These are phyloP conservation scores for Rhododendron mucronatum DNA, from an alignment of 148 eudicot genomes.

Conservation along the genomic window DNA sequence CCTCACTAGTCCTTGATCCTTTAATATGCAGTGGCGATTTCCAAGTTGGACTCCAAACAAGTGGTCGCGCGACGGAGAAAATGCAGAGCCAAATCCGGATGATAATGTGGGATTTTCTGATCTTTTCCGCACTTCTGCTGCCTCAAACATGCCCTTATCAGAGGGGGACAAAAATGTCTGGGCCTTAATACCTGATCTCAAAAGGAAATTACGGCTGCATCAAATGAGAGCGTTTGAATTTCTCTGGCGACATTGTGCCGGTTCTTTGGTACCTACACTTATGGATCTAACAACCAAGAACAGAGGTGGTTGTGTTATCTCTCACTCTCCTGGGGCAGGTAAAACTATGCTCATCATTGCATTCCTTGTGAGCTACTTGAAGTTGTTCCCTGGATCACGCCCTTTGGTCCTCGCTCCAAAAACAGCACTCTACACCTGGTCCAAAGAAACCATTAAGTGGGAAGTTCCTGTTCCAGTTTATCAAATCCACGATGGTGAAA, in stretches of 20 bases:
- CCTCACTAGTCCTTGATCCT: neutral
- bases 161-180: constrained; percentile 66
- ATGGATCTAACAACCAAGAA: constrained; percentile 60
- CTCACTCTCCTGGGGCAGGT: constrained; percentile 97
- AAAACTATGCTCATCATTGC: constrained; percentile 89
- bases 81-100: constrained; percentile 43
- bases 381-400: constrained; percentile 82
- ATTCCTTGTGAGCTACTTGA: constrained; percentile 87
- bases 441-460: constrained; percentile 93
- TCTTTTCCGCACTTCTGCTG: constrained; percentile 46
- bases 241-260: constrained; percentile 86
- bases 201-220: constrained; percentile 59
- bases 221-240: constrained; percentile 89
- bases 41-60: constrained; percentile 33
- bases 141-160: constrained; percentile 36
- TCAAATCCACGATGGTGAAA: constrained; percentile 85
- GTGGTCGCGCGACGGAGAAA: constrained; percentile 38
- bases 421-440: constrained; percentile 94
- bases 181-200: constrained; percentile 74
- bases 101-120: constrained; percentile 40
- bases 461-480: constrained; percentile 88
- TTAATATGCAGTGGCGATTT: constrained; percentile 39
- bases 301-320: constrained; percentile 90
- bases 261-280: constrained; percentile 62
- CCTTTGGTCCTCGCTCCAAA: constrained; percentile 97